phyloP scores from a whole-genome alignment of 768 basidiomycete genomes.

The Phaeotremella fagi region DNA sequence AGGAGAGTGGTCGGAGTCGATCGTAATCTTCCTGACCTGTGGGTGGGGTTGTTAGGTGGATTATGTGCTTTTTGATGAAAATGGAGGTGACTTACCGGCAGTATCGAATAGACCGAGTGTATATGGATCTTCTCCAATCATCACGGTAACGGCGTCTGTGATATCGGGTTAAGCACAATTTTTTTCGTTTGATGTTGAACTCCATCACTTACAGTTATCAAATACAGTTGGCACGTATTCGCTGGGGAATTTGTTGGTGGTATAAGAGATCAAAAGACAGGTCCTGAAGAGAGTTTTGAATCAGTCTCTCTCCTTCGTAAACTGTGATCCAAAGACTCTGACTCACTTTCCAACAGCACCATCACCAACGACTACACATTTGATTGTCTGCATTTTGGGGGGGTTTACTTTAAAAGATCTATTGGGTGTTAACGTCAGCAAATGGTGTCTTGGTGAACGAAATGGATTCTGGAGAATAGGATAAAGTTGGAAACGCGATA shows the following conservation, averaged over 20 bases:
- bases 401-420: neutral
- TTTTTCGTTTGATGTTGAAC: conserved; percentile 54
- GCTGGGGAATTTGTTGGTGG: conserved; percentile 52
- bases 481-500: neutral
- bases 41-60: neutral
- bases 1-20: conserved; percentile 95
- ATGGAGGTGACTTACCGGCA: conserved; percentile 64
- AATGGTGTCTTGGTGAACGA: too few species aligned
- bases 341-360: conserved; percentile 52
- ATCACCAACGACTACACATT: conserved; percentile 51
- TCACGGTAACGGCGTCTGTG: conserved; percentile 86
- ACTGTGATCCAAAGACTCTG: neutral
- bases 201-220: conserved; percentile 43
- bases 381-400: conserved; percentile 47
- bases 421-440: neutral
- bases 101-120: conserved; percentile 98
- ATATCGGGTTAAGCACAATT: conserved; percentile 45
- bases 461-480: neutral
- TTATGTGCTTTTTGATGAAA: neutral
- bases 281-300: conserved; percentile 26
- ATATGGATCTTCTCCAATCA: conserved; percentile 99
- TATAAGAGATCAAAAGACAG: conserved; percentile 49
- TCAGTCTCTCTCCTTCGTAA: too few species aligned
- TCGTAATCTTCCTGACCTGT: conserved; percentile 93
- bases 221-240: conserved; percentile 96